These are phyloP conservation scores for Phytophthora brassicae DNA, from an alignment of 352 stramenopile genomes.

Conservation along the genomic window DNA sequence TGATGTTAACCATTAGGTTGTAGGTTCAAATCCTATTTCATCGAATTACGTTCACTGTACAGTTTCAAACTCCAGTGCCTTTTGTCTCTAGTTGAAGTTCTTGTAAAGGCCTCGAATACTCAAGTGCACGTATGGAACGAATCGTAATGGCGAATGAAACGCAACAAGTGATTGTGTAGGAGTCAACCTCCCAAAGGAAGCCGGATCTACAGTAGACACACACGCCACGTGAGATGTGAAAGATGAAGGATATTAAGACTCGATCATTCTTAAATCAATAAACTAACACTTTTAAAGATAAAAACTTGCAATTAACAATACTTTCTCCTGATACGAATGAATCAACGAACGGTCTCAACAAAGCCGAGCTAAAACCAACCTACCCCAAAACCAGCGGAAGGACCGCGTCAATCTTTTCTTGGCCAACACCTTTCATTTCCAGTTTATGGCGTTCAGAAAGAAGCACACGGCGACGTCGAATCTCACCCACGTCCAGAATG, in stretches of 20 bases:
- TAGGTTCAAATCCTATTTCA: too few relatives aligned
- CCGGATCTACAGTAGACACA: too few relatives aligned
- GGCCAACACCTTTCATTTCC: slow-evolving; percentile 4
- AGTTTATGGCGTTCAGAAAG: slow-evolving; percentile 8
- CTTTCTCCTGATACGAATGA: slow-evolving; percentile 16
- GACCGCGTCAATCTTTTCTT: slow-evolving; percentile 13
- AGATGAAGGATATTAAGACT: not conserved
- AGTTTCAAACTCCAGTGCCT: slow-evolving; percentile 7
- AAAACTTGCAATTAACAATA: slow-evolving; percentile 29
- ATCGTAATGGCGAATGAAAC: slow-evolving; percentile 15
- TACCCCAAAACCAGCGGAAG: slow-evolving; percentile 13
- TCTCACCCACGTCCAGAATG: slow-evolving; percentile 17
- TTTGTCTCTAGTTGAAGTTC: slow-evolving; percentile 15
- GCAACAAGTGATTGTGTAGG: slow-evolving; percentile 16
- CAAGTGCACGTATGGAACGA: slow-evolving; percentile 1
- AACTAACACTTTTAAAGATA: slow-evolving; percentile 1
- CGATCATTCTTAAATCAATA: slow-evolving; percentile 1
- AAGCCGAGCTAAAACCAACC: slow-evolving; percentile 18
- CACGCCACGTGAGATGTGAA: slow-evolving; percentile 10
- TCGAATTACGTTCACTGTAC: slow-evolving; percentile 14
- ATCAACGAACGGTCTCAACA: slow-evolving; percentile 16
- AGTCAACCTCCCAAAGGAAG: slow-evolving; percentile 4
- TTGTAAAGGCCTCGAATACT: slow-evolving; percentile 13
- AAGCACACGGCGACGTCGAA: slow-evolving; percentile 16
- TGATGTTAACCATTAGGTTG: too few relatives aligned